These are phyloP conservation scores for Zychaea mexicana DNA, from an alignment of 371 early-diverging fungal genomes.

Conservation along the genomic window DNA sequence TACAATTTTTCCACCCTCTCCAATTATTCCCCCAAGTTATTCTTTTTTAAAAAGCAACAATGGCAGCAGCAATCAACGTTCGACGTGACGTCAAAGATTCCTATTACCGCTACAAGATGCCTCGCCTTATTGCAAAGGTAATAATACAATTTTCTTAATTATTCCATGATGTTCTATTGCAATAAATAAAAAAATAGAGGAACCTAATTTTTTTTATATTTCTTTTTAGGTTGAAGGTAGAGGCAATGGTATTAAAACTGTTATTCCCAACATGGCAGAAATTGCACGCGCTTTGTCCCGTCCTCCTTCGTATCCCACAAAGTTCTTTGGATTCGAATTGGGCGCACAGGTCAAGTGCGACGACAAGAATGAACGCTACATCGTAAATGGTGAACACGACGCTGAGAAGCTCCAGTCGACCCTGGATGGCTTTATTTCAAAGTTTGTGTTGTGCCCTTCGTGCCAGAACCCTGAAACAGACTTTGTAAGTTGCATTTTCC, in stretches of 20 bases:
- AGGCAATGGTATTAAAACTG: conserved; percentile 99
- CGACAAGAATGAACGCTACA: conserved; percentile 91
- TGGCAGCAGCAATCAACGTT: conserved; percentile 85
- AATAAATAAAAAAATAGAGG: neutral
- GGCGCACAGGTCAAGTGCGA: conserved; percentile 95
- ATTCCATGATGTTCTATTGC: no score
- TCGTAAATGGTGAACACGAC: conserved; percentile 98
- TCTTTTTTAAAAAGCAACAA: conserved; percentile 24
- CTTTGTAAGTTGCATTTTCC: conserved; percentile 51
- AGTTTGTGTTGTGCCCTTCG: conserved; percentile 94
- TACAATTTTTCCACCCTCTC: conserved; percentile 15
- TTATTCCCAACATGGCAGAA: conserved; percentile 97
- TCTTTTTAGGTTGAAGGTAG: conserved; percentile 98
- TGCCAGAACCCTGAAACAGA: conserved; percentile 99
- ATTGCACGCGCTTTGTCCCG: conserved; percentile 92
- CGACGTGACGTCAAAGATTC: conserved; percentile 87
- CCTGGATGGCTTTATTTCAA: conserved; percentile 95
- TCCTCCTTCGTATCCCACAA: conserved; percentile 90
- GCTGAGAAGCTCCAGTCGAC: conserved; percentile 86
- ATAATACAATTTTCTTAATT: neutral
- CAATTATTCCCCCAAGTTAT: conserved; percentile 26
- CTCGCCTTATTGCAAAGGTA: conserved; percentile 85
- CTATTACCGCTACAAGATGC: conserved; percentile 99
- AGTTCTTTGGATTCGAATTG: conserved; percentile 96
- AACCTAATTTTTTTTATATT: neutral